A percentile compares a stretch with the other conserved stretches of the same genome.
Evolutionary conservation across 306 rosid species (phyloP).

Genomic region (Abrus pulchellus): DNA sequence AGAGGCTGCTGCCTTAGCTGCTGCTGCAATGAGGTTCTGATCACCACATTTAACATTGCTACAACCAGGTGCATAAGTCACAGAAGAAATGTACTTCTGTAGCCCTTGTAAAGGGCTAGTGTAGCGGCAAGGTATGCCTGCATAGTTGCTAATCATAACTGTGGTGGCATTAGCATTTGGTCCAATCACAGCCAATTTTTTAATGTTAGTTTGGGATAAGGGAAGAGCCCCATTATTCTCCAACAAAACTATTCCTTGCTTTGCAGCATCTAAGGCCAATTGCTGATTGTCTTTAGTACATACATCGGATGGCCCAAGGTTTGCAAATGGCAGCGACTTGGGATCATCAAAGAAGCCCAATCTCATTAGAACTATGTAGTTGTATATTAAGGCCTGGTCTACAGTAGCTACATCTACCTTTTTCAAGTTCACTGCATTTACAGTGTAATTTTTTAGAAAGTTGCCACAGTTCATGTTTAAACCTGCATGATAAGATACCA

Average conservation of each 20-base stretch:
- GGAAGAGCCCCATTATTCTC: constrained; percentile 70
- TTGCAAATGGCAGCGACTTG: constrained; percentile 61
- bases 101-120: constrained; percentile 77
- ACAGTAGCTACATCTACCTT: constrained; percentile 67
- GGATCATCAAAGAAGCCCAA: constrained; percentile 83
- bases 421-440: constrained; percentile 63
- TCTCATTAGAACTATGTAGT: constrained; percentile 81
- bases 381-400: constrained; percentile 77
- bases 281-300: constrained; percentile 64
- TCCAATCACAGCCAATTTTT: constrained; percentile 64
- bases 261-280: constrained; percentile 78
- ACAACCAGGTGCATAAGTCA: constrained; percentile 66
- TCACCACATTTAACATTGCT: constrained; percentile 59
- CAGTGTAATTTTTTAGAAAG: constrained; percentile 65
- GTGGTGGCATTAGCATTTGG: constrained; percentile 79
- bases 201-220: constrained; percentile 45
- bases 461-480: constrained; percentile 82
- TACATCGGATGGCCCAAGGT: constrained; percentile 73
- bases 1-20: constrained; percentile 57
- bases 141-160: constrained; percentile 80
- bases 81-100: constrained; percentile 56
- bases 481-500: constrained; percentile 59
- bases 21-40: constrained; percentile 63
- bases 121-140: constrained; percentile 67
- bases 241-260: constrained; percentile 76